phyloP scores from a whole-genome alignment of 768 basidiomycete genomes.

The Melanogaster broomeanus region DNA sequence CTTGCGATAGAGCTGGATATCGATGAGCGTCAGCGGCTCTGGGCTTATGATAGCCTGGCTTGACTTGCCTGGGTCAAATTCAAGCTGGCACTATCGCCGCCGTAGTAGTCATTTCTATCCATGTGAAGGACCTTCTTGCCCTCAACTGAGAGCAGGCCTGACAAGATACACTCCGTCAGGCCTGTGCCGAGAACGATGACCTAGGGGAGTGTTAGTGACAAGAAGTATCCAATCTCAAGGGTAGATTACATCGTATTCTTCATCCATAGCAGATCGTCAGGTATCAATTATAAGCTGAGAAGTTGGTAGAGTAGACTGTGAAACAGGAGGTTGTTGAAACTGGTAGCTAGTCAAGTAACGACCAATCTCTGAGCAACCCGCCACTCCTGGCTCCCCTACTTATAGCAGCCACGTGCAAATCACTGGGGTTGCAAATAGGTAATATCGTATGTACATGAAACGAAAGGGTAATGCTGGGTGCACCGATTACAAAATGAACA shows the following conservation, averaged over 20 bases:
- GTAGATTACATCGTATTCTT: slow-evolving; percentile 87
- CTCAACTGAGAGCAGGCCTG: slow-evolving; percentile 97
- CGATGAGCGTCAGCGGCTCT: slow-evolving; percentile 20
- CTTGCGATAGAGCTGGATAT: slow-evolving; percentile 86
- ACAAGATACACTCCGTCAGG: slow-evolving; percentile 97
- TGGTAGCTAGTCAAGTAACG: slow-evolving; percentile 17
- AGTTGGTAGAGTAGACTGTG: slow-evolving; percentile 10
- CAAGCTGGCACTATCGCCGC: slow-evolving; percentile 94
- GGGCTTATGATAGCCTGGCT: slow-evolving; percentile 3
- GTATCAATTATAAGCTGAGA: slow-evolving; percentile 10
- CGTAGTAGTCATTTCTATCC: slow-evolving; percentile 98
- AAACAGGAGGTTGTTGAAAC: background rate
- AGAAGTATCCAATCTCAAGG: slow-evolving; percentile 17
- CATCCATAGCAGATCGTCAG: slow-evolving; percentile 74
- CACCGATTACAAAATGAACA: background rate
- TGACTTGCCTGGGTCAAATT: slow-evolving; percentile 90
- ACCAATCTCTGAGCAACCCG: slow-evolving; percentile 4
- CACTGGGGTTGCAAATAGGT: background rate
- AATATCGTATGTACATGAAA: background rate
- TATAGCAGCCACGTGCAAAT: slow-evolving; percentile 32
- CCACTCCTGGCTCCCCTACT: slow-evolving; percentile 23
- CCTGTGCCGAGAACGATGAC: slow-evolving; percentile 95
- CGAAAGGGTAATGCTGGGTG: background rate
- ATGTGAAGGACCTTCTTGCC: slow-evolving; percentile 99
- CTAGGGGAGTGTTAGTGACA: slow-evolving; percentile 39